A percentile compares a stretch with the other conserved stretches of the same genome.
Conservation (phyloP, 73 alveolate species). For the Symbiodinium natans region DNA sequence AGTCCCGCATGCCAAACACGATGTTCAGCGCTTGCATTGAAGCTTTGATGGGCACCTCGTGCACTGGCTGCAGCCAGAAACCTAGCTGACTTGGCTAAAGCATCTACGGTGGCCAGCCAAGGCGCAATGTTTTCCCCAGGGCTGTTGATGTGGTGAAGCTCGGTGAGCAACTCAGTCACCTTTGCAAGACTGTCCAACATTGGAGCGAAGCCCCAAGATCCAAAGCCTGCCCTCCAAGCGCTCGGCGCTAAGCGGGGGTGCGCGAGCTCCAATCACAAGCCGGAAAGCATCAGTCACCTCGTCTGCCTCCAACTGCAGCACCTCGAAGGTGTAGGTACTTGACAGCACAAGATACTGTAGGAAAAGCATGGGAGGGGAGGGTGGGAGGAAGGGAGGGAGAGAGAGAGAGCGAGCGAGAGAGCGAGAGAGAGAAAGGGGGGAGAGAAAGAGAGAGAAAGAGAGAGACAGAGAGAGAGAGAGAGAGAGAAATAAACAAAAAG, state of each 20-base stretch:
- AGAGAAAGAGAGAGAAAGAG: too few species aligned
- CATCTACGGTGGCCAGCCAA: too few species aligned
- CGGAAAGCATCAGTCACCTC: slow-evolving; percentile 78
- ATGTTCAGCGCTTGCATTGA: slow-evolving; percentile 92
- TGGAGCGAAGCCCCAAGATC: too few species aligned
- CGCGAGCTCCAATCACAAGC: slow-evolving; percentile 37
- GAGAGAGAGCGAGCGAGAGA: too few species aligned
- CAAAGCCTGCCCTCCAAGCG: background rate
- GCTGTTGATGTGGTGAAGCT: slow-evolving; percentile 81
- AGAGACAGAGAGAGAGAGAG: too few species aligned
- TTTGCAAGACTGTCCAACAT: background rate
- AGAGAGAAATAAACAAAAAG: too few species aligned
- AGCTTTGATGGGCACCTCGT: slow-evolving; percentile 49
- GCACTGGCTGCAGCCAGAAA: too few species aligned
- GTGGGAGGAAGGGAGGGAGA: too few species aligned
- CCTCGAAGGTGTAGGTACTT: background rate
- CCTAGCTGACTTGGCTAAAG: too few species aligned
- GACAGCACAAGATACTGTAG: too few species aligned
- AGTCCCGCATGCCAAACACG: slow-evolving; percentile 91
- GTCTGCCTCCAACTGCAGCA: slow-evolving; percentile 65
- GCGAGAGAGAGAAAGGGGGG: too few species aligned
- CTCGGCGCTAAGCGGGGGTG: slow-evolving; percentile 76
- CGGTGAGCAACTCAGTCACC: slow-evolving; percentile 90
- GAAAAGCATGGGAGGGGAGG: too few species aligned
- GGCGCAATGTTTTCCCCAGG: slow-evolving; percentile 72